A percentile compares a stretch with the other conserved stretches of the same genome.
Conservation (phyloP, 2,329 filamentous ascomycete genomes). For the Sclerotinia subarctica region DNA sequence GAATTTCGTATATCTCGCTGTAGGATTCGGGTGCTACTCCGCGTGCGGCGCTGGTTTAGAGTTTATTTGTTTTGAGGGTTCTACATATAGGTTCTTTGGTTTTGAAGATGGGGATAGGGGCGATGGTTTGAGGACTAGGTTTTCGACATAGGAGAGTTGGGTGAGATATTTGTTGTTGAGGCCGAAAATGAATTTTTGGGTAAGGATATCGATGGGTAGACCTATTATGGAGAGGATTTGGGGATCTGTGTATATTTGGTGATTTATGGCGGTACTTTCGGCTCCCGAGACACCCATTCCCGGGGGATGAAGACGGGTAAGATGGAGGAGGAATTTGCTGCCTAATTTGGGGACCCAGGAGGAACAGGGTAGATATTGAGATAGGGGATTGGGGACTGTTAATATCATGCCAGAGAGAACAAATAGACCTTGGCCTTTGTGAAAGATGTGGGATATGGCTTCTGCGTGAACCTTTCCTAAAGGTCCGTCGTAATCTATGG, state of each 20-base stretch:
- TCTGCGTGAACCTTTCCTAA: neutral
- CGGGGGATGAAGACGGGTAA: neutral
- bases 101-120: neutral
- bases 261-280: neutral
- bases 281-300: neutral
- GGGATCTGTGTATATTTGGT: neutral
- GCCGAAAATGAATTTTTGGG: neutral
- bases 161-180: neutral
- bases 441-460: conserved; percentile 1
- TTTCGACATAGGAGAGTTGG: neutral
- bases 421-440: neutral
- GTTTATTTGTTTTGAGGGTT: neutral
- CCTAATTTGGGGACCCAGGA: neutral
- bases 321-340: neutral
- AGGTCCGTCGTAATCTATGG: neutral
- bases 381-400: neutral
- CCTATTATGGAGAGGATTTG: neutral
- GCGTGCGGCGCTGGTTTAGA: neutral
- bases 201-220: neutral
- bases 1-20: neutral
- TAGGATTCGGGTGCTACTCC: neutral
- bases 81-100: neutral
- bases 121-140: neutral
- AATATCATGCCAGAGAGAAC: neutral
- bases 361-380: neutral